Percentiles rank a stretch among this genome's conserved stretches.
Conservation (phyloP, 2,329 filamentous ascomycete species). For the Orbilia javanica region DNA sequence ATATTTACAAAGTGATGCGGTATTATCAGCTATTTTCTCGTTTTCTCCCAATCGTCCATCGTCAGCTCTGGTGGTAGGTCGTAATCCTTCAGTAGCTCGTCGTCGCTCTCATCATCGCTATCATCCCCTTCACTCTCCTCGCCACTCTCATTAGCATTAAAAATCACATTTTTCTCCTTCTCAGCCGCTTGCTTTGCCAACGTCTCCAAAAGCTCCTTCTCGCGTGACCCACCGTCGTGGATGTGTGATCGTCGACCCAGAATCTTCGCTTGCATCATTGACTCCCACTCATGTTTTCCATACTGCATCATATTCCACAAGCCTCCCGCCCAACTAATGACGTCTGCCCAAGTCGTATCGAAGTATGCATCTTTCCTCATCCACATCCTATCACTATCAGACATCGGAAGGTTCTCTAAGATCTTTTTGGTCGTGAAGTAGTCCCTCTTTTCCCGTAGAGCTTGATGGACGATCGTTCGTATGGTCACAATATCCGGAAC, state of each 20-base stretch:
- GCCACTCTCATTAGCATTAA: background rate
- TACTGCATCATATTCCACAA: conserved; percentile 45
- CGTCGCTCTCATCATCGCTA: background rate
- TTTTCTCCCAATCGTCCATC: background rate
- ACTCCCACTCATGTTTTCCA: conserved; percentile 45
- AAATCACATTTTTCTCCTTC: background rate
- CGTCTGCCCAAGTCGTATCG: conserved; percentile 34
- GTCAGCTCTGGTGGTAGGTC: conserved; percentile 23
- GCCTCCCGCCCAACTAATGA: conserved; percentile 42
- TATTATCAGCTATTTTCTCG: background rate
- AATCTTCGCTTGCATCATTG: conserved; percentile 26
- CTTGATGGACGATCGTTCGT: conserved; percentile 45
- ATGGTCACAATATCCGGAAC: conserved; percentile 31
- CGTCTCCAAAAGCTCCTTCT: background rate
- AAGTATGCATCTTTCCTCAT: conserved; percentile 52
- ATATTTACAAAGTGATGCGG: conserved; percentile 27
- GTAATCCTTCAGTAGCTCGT: conserved; percentile 10
- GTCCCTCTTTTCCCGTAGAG: conserved; percentile 46
- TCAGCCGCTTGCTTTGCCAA: background rate
- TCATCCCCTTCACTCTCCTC: background rate
- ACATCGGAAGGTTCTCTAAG: conserved; percentile 37
- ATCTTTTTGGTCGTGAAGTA: conserved; percentile 40
- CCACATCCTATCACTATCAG: conserved; percentile 18
- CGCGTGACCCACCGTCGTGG: background rate
- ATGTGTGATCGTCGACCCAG: conserved; percentile 29